Percentiles rank a stretch among this genome's conserved stretches.
Evolutionary conservation across 2,329 filamentous ascomycete genomes (phyloP).

Genomic region (Triangularia verruculosa): DNA sequence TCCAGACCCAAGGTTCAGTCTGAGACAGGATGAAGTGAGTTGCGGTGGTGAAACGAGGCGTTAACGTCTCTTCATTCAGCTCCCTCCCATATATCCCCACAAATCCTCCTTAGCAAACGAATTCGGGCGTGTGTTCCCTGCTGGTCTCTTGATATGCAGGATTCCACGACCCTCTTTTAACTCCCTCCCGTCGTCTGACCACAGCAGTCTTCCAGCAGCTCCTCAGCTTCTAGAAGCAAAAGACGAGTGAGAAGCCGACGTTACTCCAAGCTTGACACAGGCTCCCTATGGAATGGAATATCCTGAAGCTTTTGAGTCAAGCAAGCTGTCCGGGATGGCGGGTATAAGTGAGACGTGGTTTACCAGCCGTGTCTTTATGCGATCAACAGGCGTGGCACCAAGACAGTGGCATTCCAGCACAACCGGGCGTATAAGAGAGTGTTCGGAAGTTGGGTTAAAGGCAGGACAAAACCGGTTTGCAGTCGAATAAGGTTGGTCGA

Average conservation of each 20-base stretch:
- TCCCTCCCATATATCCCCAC: background rate
- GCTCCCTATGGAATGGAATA: background rate
- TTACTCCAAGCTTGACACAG: background rate
- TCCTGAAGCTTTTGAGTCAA: slow-evolving; percentile 3
- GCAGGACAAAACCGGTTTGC: background rate
- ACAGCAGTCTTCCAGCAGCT: too few species aligned
- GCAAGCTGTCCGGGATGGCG: slow-evolving; percentile 1
- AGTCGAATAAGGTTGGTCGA: background rate
- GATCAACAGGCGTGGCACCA: slow-evolving; percentile 11
- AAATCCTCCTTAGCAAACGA: background rate
- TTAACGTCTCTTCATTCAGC: background rate
- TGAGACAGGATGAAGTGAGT: slow-evolving; percentile 3
- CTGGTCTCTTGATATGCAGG: background rate
- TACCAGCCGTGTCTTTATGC: slow-evolving; percentile 29
- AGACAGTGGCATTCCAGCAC: slow-evolving; percentile 12
- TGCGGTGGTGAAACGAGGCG: background rate
- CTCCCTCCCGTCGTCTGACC: background rate
- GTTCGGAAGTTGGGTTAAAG: background rate
- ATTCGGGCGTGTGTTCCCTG: background rate
- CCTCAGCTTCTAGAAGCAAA: too few species aligned
- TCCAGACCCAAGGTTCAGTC: slow-evolving; percentile 2
- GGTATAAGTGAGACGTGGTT: slow-evolving; percentile 23
- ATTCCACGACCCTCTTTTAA: background rate
- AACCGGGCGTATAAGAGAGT: slow-evolving; percentile 5
- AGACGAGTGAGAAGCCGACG: background rate